Evolutionary conservation across 1,139 yeast genomes (phyloP), one percentile per base, ranked within the genome.

Genomic region (Scheffersomyces titani): DNA sequence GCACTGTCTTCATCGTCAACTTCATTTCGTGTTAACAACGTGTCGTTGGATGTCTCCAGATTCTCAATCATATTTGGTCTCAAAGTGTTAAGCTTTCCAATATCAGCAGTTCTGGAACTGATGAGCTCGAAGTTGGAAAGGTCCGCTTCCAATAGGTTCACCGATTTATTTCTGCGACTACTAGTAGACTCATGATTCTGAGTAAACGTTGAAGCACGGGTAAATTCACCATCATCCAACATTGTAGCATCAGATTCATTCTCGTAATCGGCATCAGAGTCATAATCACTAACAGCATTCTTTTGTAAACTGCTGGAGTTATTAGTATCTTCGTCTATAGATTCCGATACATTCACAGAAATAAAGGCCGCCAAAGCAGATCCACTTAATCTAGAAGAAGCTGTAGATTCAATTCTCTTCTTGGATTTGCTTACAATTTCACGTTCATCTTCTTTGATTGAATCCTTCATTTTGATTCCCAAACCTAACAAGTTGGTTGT

Each of bases 81-180:
- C 30, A 61, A 59, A 13, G 62, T 68, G 53, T 64, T 71, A 40
- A 66, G 52, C 50, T 67, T 69, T 1, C 75, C 77, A 45, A 75
- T 60, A 51, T 71, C 75, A 5, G 76, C 77, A 19, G 74, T 70
- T 55, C 73, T 67, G 7, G 74, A 64, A 56, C 77, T 73, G 22
- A 73, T 69, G 21, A 75, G 57, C 53, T 73, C 77, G 55, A 71
- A 68, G 59, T 70, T 70, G 3, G 76, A 73, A 52, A 67, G 64
- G 44, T 71, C 76, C 51, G 66, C 61, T 19, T 68, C 75, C 47
- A 59, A 46, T 5, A 46, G 22, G 9, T 46, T 46, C n/a, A 46
- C 19, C 6, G 49, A 7, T 6, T 46, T 46, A 19, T 46, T 46
- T 46, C 49, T 6, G 20, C 19, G 49, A 19, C n/a, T n/a, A 19